Conservation (phyloP, 73 alveolate genomes). For the Blepharisma japonicum region DNA sequence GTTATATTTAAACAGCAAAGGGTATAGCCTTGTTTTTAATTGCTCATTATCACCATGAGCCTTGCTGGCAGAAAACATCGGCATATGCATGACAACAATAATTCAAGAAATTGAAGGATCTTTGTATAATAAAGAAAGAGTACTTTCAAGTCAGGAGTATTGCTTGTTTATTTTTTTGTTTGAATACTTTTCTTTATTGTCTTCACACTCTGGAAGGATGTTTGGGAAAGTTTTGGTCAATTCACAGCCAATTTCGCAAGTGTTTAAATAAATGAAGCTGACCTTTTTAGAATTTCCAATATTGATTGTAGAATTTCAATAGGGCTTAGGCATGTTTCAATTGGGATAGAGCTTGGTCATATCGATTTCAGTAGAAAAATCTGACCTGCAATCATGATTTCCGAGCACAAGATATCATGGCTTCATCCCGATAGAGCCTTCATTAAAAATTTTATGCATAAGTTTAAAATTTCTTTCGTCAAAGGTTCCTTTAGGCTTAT, state of each 20-base stretch:
- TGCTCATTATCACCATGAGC: slow-evolving; percentile 3
- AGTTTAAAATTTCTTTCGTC: not conserved
- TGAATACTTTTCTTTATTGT: not conserved
- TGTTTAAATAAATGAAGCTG: not conserved
- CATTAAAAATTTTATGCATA: not conserved
- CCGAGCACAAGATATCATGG: slow-evolving; percentile 16
- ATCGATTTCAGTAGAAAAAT: not conserved
- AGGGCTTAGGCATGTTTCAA: not conserved
- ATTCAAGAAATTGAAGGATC: not conserved
- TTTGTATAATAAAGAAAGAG: not conserved
- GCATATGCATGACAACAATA: slow-evolving; percentile 8
- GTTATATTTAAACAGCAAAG: not conserved
- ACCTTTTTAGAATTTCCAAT: slow-evolving; percentile 1
- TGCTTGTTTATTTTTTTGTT: not conserved
- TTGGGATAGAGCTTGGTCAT: not conserved
- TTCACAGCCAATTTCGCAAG: not conserved
- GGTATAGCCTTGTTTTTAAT: not conserved
- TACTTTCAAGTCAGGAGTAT: not conserved
- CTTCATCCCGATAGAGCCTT: not conserved
- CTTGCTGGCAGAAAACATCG: not conserved
- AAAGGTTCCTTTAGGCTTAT: not conserved
- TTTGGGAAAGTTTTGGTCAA: not conserved
- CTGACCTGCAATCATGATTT: slow-evolving; percentile 6
- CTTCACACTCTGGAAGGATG: not conserved
- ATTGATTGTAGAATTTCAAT: not conserved